Evolutionary conservation across 768 basidiomycete genomes (phyloP).

Genomic region (Rhizopogon roseolus): DNA sequence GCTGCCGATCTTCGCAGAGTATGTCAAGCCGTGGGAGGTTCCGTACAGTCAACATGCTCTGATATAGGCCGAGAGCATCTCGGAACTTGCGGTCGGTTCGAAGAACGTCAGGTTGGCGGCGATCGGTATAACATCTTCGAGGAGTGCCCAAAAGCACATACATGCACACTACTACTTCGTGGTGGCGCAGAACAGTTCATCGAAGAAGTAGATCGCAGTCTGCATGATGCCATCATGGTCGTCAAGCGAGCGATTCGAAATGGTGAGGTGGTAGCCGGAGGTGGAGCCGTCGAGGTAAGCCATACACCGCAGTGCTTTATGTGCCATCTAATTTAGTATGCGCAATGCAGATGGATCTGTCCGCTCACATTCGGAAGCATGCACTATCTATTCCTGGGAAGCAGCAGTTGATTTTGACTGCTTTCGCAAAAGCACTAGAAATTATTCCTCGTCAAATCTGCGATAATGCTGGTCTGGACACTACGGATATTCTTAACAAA

Average conservation of each 20-base stretch:
- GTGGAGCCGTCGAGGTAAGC: slow-evolving; percentile 90
- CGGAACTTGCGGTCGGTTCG: slow-evolving; percentile 88
- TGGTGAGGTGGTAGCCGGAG: slow-evolving; percentile 95
- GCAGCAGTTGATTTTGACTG: slow-evolving; percentile 88
- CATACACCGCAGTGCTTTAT: neutral
- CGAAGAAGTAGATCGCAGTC: slow-evolving; percentile 93
- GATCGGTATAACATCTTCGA: slow-evolving; percentile 96
- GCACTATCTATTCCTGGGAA: slow-evolving; percentile 94
- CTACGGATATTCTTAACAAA: slow-evolving; percentile 96
- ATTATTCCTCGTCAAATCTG: slow-evolving; percentile 98
- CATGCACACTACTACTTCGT: slow-evolving; percentile 89
- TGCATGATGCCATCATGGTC: slow-evolving; percentile 99
- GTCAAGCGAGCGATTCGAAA: slow-evolving; percentile 96
- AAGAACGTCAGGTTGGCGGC: slow-evolving; percentile 94
- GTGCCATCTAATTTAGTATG: neutral
- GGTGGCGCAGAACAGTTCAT: slow-evolving; percentile 99
- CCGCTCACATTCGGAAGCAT: slow-evolving; percentile 87
- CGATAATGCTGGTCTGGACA: slow-evolving; percentile 97
- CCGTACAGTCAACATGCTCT: slow-evolving; percentile 91
- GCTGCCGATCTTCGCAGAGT: slow-evolving; percentile 89
- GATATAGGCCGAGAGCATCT: slow-evolving; percentile 89
- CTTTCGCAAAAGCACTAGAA: slow-evolving; percentile 96
- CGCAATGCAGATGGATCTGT: slow-evolving; percentile 87
- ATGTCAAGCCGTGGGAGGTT: slow-evolving; percentile 92
- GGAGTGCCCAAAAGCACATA: slow-evolving; percentile 89